Evolutionary conservation across 2,329 filamentous ascomycete genomes (phyloP), one percentile per base, ranked within the genome.

Genomic region (Sarocladium kiliense): DNA sequence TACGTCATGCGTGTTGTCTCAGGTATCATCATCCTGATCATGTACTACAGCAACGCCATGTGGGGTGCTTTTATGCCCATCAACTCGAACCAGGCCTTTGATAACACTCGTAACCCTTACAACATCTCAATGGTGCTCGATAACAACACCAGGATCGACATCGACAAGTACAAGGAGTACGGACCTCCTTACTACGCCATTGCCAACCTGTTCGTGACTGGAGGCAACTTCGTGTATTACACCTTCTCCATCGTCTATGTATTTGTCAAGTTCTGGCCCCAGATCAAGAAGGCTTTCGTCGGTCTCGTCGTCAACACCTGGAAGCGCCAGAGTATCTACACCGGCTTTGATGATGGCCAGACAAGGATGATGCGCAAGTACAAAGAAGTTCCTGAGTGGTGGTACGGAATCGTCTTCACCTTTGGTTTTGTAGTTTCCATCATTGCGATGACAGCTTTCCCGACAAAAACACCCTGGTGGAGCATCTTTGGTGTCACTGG

Each of bases 301-400:
- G 63, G 61, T 2, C 66, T 66, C 71, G 53, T 57, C n/a, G 18
- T 61, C n/a, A 57, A 58, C 16, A 57, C 60, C 6, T 56, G 56
- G 3, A 57, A 54, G 16, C 41, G 51, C 21, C 67, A 64, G 12
- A 68, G 69, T 6, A 74, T 74, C 57, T 75, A 75, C 55, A 71
- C 71, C 2, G 70, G 67, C 2, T 70, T 72, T 14, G 72, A 71
- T 54, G 74, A 79, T 57, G 61, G 74, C 0, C 73, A 77, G 37
- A 74, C 64, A 2, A 64, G 71, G 0, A 62, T 75, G 1, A 77
- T 79, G 75, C 60, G 65, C 3, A 66, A 63, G 2, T 78, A 77
- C 57, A 63, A 66, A 0, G 76, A 78, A 47, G 74, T 78, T 0
- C 76, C 76, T 0, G 75, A 77, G 55, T 79, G 75, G 75, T 79